Base-by-base conservation (phyloP, 345 rosid species). In the Euphorbia lathyris region DNA sequence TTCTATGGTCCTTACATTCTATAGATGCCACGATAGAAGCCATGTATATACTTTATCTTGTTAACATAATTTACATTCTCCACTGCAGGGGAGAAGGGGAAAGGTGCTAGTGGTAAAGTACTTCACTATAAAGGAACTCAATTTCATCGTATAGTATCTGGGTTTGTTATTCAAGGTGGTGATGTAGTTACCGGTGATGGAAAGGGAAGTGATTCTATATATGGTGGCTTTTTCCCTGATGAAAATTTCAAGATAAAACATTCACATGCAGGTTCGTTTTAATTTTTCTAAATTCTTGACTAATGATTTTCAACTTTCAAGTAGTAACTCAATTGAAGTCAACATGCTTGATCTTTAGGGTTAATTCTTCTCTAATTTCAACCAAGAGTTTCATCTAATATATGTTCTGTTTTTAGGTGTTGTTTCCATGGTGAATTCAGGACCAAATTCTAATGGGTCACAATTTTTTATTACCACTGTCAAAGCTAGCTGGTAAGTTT, bases 151-250 rank as follows among this genome's bases (percentile, higher is more conserved):
- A 90, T 95, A 79, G 63, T 95, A 84, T 86, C 99, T 59, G 99
- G 99, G 47, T 92, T 95, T 58, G 83, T 95, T 74, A 82, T 90
- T 77, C 99, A 95, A 85, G 99, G 99, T 47, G 99, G 99, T 63
- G 98, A 95, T 74, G 76, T 95, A 26, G 80, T 84, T 74, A 51
- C 29, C 58, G 83, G 92, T 63, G 94, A 90, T 81, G 98, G 99
- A 25, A 90, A 68, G 81, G 97, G 98, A 63, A 77, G 72, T 4
- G 91, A 88, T 43, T 95, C 98, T 11, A 90, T 88, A 23, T 92
- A 90, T 43, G 96, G 97, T 29, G 89, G 96, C 74, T 72, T 80
- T 36, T 95, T 95, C 70, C 81, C 87, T n/a, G 99, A 95, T 22
- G 99, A 95, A 75, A 92, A 90, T 78, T 90, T 95, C 51, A 90